Conservation (phyloP, 257 asterid genomes). For the Perilla frutescens region DNA sequence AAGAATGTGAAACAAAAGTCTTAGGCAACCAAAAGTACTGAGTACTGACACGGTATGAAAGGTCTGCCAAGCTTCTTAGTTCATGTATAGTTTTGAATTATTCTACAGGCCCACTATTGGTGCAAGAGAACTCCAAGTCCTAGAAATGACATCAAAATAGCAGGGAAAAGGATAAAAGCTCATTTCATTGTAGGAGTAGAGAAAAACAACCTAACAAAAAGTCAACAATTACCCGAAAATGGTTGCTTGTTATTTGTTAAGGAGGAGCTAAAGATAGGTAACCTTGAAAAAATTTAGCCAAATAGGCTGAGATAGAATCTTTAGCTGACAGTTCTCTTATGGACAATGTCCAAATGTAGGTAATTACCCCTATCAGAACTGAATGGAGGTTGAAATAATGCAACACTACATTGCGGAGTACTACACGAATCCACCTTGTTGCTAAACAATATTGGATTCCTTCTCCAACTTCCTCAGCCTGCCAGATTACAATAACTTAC, state of each 20-base stretch:
- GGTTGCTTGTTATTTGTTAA: too few species aligned
- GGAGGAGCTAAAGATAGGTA: too few species aligned
- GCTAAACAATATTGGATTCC: neutral
- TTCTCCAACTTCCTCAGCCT: slow-evolving; percentile 1
- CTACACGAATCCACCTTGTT: neutral
- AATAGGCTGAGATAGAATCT: too few species aligned
- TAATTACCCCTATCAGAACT: neutral
- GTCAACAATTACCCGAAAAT: too few species aligned
- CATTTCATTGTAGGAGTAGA: too few species aligned
- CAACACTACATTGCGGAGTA: neutral
- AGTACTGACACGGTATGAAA: neutral
- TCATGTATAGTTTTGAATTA: neutral
- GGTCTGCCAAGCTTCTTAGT: slow-evolving; percentile 11
- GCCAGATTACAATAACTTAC: neutral
- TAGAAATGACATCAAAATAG: too few species aligned
- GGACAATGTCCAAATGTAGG: neutral
- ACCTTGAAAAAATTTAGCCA: too few species aligned
- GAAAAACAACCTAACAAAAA: too few species aligned
- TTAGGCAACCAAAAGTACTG: neutral
- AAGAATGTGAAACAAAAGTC: neutral
- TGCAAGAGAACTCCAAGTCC: neutral
- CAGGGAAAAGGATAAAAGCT: neutral
- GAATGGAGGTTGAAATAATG: neutral
- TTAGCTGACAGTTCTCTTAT: too few species aligned
- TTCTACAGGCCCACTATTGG: slow-evolving; percentile 5